Evolutionary conservation across 768 basidiomycete species (phyloP).

Genomic region (Rhizopogon vesiculosus): DNA sequence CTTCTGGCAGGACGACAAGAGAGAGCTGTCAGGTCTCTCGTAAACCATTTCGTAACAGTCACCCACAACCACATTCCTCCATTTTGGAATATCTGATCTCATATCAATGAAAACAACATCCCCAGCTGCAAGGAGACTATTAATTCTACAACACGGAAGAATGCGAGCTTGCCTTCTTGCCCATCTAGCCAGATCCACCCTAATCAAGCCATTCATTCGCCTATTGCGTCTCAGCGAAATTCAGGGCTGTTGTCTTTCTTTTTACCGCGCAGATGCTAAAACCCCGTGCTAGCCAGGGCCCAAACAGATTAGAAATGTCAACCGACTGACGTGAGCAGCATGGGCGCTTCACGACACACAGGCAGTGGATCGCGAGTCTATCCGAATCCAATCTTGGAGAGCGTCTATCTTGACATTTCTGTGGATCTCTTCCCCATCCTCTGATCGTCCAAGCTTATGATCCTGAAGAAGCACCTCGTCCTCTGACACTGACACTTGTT

Average conservation of each 20-base stretch:
- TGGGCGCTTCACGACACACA: conserved; percentile 7
- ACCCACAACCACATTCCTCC: conserved; percentile 20
- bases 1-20: conserved; percentile 26
- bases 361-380: conserved; percentile 26
- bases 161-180: neutral
- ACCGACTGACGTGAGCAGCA: neutral
- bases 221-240: neutral
- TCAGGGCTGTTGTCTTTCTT: too few species aligned
- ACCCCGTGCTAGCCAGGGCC: too few species aligned
- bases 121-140: neutral
- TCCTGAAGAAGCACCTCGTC: neutral
- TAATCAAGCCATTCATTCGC: neutral
- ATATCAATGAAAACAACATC: conserved; percentile 25
- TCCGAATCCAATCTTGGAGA: conserved; percentile 13
- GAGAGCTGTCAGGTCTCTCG: conserved; percentile 17
- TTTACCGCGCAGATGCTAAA: too few species aligned
- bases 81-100: conserved; percentile 21
- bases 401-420: neutral
- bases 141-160: neutral
- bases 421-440: neutral
- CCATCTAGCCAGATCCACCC: neutral
- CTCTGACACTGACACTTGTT: neutral
- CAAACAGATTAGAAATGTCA: neutral
- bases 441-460: neutral
- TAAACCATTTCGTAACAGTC: conserved; percentile 20